Evolutionary conservation across 352 stramenopile genomes (phyloP).

Genomic region (Phytophthora ohioensis): DNA sequence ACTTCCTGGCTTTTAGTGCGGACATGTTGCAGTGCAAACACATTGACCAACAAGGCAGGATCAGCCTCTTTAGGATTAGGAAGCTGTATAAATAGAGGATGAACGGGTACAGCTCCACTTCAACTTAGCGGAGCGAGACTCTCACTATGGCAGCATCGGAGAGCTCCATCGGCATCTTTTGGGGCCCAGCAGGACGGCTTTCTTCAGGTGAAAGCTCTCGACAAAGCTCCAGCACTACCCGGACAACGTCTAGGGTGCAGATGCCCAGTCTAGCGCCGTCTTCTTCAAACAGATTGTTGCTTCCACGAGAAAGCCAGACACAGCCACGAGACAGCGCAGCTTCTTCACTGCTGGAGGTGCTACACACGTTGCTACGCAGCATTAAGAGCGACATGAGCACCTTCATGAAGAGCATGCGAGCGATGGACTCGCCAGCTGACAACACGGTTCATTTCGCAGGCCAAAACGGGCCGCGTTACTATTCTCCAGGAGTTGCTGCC

Average conservation of each 20-base stretch:
- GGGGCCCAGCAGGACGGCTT: constrained; percentile 20
- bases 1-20: constrained; percentile 69
- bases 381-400: constrained; percentile 46
- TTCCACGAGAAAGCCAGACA: neutral
- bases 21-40: constrained; percentile 48
- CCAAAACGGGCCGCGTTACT: constrained; percentile 25
- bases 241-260: neutral
- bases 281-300: constrained; percentile 5
- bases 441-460: constrained; percentile 24
- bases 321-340: constrained; percentile 20
- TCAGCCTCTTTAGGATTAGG: constrained; percentile 67
- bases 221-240: neutral
- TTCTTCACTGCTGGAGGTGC: constrained; percentile 49
- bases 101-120: neutral
- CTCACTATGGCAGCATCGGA: constrained; percentile 14
- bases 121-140: neutral
- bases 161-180: constrained; percentile 44
- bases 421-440: constrained; percentile 37
- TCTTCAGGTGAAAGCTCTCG: neutral
- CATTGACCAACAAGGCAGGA: constrained; percentile 50
- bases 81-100: constrained; percentile 34
- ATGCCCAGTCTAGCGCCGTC: constrained; percentile 16
- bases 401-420: constrained; percentile 45
- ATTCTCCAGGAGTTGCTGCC: constrained; percentile 33
- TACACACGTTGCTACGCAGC: constrained; percentile 57